Base-by-base conservation (phyloP, 2,329 filamentous ascomycete genomes). In the Hyphodiscus sp. region DNA sequence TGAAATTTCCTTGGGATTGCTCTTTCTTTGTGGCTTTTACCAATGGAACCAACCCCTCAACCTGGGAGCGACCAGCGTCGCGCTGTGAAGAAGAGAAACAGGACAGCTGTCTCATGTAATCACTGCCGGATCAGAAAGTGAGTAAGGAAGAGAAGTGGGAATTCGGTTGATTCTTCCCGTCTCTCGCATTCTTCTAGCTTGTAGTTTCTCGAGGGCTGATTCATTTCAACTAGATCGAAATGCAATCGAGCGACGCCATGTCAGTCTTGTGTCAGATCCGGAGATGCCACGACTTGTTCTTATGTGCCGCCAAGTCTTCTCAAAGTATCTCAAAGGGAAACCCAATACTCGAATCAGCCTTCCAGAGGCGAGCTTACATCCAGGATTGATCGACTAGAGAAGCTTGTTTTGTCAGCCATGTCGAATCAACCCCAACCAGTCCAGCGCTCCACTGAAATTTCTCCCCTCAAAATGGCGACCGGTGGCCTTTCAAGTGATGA, bases 201-300 rank as follows among this genome's bases (percentile, higher is more conserved):
- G 16, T 38, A 2, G 4, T 38, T n/a, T 38, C 16, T 38, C 11
- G 5, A 38, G 33, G 11, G 16, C 33, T 38, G 33, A 38, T 38
- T n/a, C 4, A 15, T 5, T 13, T 38, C 33, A 13, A 38, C 13
- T 10, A 38, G 33, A 38, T 38, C 16, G 16, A 38, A 38, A 38
- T 38, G 33, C 33, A 13, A 38, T 38, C 33, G 33, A 38, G 33
- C 33, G 16, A 38, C 54, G 44, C 56, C 56, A 26, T 58, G 56
- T 44, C 54, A 56, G 30, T 53, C 56, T 19, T 58, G 56, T 43
- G 30, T 51, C 42, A 47, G 50, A 26, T 44, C 56, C 33, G 56
- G 56, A 26, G 56, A 58, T 42, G 33, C 56, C 10, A 45, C 33
- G 16, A 56, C 56, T n/a, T 58, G 56, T 38, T 20, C 33, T 41